Evolutionary conservation across 2,329 filamentous ascomycete genomes (phyloP), one percentile per base, ranked within the genome.

Genomic region (Teratosphaeria epicoccoides): DNA sequence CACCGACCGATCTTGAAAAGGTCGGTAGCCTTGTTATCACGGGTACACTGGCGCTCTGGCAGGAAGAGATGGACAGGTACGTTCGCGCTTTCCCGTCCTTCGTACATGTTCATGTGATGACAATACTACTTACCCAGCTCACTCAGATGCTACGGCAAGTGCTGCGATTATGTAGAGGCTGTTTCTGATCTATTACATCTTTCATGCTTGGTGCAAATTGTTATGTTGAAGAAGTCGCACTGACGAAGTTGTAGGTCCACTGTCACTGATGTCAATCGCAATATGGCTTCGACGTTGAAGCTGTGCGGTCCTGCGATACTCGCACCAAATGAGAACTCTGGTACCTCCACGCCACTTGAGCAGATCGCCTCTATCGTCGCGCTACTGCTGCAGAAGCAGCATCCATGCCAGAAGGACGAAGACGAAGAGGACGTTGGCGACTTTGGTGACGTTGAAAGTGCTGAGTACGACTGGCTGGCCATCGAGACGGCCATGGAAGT

Each of bases 401-500:
- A 98, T 73, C 84, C 87, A 52, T 96, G 88, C 75, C 93, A 98
- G 72, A 82, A 91, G 65, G 91, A 96, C 65, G 81, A 94, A 22
- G 87, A 85, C 45, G 85, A 87, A 54, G 84, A 88, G 55, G 85
- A 87, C 51, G 89, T 91, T 61, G 81, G 85, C 51, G 82, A 83
- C n/a, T 75, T 83, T 9, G 75, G 74, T 50, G 68, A 76, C 11
- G 76, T 82, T 47, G 91, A 89, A 67, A 86, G 85, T 25, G 95
- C 91, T 2, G 93, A 98, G 73, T 95, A 95, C 64, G 93, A 97
- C 75, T 97, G 93, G 93, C 81, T 96, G 17, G 85, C 95, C 49
- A 85, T 97, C 50, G 93, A 98, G 73, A 95, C 89, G 9, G 90
- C 88, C 29, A 80, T 97, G 51, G 93, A 97, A 59, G 88, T 95